Conservation (phyloP, 2,329 filamentous ascomycete genomes). For the Fusarium chuoi region DNA sequence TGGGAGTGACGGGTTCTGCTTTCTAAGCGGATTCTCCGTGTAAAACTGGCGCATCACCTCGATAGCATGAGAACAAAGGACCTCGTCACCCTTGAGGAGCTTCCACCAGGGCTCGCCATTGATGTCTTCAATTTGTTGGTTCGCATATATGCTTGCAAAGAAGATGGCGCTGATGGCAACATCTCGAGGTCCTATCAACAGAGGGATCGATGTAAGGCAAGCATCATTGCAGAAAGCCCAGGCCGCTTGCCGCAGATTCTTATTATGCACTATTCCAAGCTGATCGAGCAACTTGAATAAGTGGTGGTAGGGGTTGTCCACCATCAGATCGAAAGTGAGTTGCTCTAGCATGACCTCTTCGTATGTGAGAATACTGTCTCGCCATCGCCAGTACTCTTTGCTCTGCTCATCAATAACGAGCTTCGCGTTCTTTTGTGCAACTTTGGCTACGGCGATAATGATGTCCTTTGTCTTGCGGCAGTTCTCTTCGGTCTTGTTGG, state of each 20-base stretch:
- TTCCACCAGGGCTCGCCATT: constrained; percentile 89
- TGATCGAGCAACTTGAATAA: constrained; percentile 83
- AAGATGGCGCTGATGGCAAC: constrained; percentile 89
- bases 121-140: constrained; percentile 79
- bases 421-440: constrained; percentile 93
- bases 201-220: constrained; percentile 83
- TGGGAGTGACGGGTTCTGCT: constrained; percentile 63
- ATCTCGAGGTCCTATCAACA: constrained; percentile 81
- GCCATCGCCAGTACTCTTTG: constrained; percentile 98
- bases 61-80: constrained; percentile 77
- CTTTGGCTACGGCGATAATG: constrained; percentile 91
- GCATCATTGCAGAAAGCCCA: constrained; percentile 97
- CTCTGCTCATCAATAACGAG: constrained; percentile 94
- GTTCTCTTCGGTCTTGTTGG: constrained; percentile 97
- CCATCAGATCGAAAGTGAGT: constrained; percentile 91
- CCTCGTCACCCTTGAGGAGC: constrained; percentile 75
- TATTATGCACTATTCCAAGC: constrained; percentile 80
- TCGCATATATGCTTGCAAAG: constrained; percentile 81
- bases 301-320: constrained; percentile 87
- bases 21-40: constrained; percentile 70
- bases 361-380: constrained; percentile 90
- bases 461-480: constrained; percentile 95
- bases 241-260: constrained; percentile 82
- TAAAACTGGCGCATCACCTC: constrained; percentile 79
- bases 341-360: constrained; percentile 93